Base-by-base conservation (phyloP, 116 monocot species). In the Trichopus zeylanicus region DNA sequence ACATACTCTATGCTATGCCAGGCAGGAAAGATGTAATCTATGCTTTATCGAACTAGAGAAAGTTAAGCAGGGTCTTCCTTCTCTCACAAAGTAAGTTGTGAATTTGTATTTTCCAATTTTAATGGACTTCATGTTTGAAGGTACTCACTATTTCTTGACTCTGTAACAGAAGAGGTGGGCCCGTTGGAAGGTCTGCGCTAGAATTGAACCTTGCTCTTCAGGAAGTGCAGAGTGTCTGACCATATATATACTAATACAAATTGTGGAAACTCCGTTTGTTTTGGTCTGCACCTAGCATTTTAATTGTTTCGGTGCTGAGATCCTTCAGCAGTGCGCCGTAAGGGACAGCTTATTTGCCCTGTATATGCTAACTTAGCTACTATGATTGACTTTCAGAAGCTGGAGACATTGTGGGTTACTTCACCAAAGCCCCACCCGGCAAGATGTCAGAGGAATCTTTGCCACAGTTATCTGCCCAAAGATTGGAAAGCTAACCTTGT, bases 11-110 rank as follows among this genome's bases (percentile, higher is more conserved):
- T 12, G 26, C 16, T 11, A 51, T 25, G 42, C 2, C 72, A 95
- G 95, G 62, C 46, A 67, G 31, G 90, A 95, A 24, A 64, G 78
- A n/a, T 95, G 95, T 61, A 90, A 90, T 59, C 8, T 73, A 46
- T 95, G 95, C 73, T 95, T 84, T 63, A 79, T 87, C 29, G 95
- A 95, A 67, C 75, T 95, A 63, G 81, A 95, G 60, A 89, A 87
- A 57, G 64, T 87, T 34, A 95, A 79, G 68, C 72, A 59, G 26
- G 69, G 24, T 20, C 71, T 90, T 29, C 65, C 86, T 47, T 67
- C 74, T 61, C 69, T 90, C 26, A 69, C 76, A 62, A 95, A 87
- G 95, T 95, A 23, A 54, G 48, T 27, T 51, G 15, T 23, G n/a
- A n/a, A n/a, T 22, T 20, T 25, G 0, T 8, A 5, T 49, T 46